These are phyloP conservation scores for Elongisporangium prolatum DNA, from an alignment of 352 stramenopile species.

Conservation along the genomic window DNA sequence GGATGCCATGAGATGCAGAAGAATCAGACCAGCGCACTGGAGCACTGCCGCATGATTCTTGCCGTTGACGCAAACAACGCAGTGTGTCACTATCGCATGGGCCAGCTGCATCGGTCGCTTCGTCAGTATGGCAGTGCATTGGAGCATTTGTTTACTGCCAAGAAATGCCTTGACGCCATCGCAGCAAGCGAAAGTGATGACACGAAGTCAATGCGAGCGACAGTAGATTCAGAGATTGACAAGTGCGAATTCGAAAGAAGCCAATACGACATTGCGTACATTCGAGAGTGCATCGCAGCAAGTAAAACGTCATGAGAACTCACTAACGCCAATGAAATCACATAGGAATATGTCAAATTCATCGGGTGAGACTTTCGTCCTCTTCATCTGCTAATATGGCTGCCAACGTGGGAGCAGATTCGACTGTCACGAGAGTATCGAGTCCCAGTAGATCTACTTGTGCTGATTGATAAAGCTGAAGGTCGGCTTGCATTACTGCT, in stretches of 20 bases:
- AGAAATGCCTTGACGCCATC: conserved; percentile 7
- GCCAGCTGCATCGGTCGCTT: conserved; percentile 35
- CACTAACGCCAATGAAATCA: background rate
- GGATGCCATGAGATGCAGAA: conserved; percentile 64
- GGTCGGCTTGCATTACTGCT: background rate
- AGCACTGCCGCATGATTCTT: conserved; percentile 42
- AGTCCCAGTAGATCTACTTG: conserved; percentile 22
- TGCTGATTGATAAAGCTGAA: background rate
- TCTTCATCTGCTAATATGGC: background rate
- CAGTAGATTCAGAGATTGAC: conserved; percentile 44
- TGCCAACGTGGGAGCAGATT: background rate
- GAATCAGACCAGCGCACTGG: conserved; percentile 24
- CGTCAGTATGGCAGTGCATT: conserved; percentile 54
- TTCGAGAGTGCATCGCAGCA: conserved; percentile 11
- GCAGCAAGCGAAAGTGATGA: conserved; percentile 9
- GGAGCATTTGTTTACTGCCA: conserved; percentile 7
- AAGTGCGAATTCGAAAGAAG: conserved; percentile 59
- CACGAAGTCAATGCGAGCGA: conserved; percentile 7
- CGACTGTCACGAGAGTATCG: conserved; percentile 8
- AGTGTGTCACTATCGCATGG: conserved; percentile 44
- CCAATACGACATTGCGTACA: conserved; percentile 51
- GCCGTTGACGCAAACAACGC: conserved; percentile 21
- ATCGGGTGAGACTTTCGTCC: conserved; percentile 1
- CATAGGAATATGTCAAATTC: no score
- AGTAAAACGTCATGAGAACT: background rate